Conservation (phyloP, 2,329 filamentous ascomycete species). For the Xylariaceae sp. region DNA sequence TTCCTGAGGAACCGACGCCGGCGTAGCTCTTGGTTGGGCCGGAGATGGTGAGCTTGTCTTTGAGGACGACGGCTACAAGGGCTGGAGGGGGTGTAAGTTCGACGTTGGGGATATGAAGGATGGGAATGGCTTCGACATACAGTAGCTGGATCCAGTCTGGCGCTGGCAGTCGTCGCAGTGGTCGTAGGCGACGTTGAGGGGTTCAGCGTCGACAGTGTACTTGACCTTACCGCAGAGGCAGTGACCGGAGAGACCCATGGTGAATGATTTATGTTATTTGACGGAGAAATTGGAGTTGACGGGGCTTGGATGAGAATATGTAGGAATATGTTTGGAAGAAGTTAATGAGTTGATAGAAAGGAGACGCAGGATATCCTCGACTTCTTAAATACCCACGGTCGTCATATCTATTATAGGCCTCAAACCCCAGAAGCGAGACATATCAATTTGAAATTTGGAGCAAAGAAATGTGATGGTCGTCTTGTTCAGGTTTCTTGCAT, state of each 20-base stretch:
- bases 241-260: slow-evolving; percentile 63
- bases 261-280: slow-evolving; percentile 27
- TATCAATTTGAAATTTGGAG: background rate
- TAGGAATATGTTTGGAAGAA: background rate
- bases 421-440: background rate
- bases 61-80: slow-evolving; percentile 60
- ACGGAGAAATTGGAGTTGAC: slow-evolving; percentile 3
- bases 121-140: slow-evolving; percentile 36
- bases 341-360: background rate
- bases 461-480: background rate
- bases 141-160: slow-evolving; percentile 64
- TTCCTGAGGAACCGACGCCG: slow-evolving; percentile 55
- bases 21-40: slow-evolving; percentile 62
- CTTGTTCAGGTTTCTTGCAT: slow-evolving; percentile 8
- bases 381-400: slow-evolving; percentile 13
- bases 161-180: slow-evolving; percentile 71
- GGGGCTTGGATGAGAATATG: background rate
- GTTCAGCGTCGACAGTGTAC: slow-evolving; percentile 49
- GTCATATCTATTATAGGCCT: background rate
- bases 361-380: slow-evolving; percentile 2
- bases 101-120: background rate
- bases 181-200: slow-evolving; percentile 53
- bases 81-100: slow-evolving; percentile 38
- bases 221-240: slow-evolving; percentile 68
- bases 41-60: slow-evolving; percentile 58